Percentiles rank a stretch among this genome's conserved stretches.
These are phyloP conservation scores for Ophiosphaerella narmari DNA, from an alignment of 2,329 filamentous ascomycete genomes.

Conservation along the genomic window DNA sequence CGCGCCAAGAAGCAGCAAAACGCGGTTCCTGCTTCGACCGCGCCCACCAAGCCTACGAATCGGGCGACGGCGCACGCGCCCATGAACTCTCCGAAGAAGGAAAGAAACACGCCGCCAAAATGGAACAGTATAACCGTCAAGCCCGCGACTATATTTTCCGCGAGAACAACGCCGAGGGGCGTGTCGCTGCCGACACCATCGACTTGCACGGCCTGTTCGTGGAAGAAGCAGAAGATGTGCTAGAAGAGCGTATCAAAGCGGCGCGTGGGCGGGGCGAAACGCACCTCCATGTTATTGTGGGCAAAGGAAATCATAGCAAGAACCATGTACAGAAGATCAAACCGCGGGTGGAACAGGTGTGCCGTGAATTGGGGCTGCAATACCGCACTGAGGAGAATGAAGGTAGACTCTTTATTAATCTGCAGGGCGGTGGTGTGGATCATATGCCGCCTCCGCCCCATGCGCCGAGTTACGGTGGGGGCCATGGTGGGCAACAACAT, in stretches of 20 bases:
- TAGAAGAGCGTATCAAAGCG: constrained; percentile 82
- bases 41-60: constrained; percentile 74
- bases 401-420: constrained; percentile 85
- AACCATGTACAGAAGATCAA: constrained; percentile 92
- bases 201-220: constrained; percentile 95
- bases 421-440: constrained; percentile 68
- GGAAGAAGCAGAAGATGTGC: constrained; percentile 89
- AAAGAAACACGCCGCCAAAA: constrained; percentile 79
- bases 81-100: constrained; percentile 84
- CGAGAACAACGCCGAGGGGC: constrained; percentile 82
- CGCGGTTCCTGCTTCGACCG: constrained; percentile 75
- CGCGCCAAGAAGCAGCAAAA: constrained; percentile 78
- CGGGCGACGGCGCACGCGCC: constrained; percentile 80
- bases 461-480: constrained; percentile 44
- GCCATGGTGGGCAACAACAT: constrained; percentile 43
- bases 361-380: constrained; percentile 78
- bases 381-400: constrained; percentile 88
- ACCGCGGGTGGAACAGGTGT: constrained; percentile 88
- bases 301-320: constrained; percentile 86
- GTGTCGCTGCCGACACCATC: constrained; percentile 79
- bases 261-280: constrained; percentile 74
- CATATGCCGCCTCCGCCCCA: constrained; percentile 45
- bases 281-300: constrained; percentile 93
- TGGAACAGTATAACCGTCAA: constrained; percentile 88
- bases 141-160: constrained; percentile 94